Base-by-base conservation (phyloP, 768 basidiomycete genomes). In the Paxillus ammoniavirescens region DNA sequence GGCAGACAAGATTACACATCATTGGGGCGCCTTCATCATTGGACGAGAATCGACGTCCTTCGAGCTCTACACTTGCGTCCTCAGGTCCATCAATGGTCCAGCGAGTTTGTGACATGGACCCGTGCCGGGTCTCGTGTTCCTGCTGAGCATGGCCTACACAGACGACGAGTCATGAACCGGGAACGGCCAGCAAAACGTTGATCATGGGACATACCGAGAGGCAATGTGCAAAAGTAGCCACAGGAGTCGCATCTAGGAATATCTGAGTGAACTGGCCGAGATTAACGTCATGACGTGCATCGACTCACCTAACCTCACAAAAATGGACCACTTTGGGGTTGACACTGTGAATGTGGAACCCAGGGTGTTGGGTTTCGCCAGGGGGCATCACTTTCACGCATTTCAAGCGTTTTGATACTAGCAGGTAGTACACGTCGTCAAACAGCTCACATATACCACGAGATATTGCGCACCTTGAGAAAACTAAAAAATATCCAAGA, bases 121-220 rank as follows among this genome's bases (percentile, higher is more conserved):
- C 82, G 54, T 83, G 82, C 40, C 72, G 72, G 0, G 82, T 83
- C 50, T 81, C 78, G 50, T 83, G 82, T 45, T 80, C 77, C 47
- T 75, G 71, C 53, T 83, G 81, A 0, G 77, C 44, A 49, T 83
- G 81, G 3, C 75, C 81, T 82, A 43, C 12, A 42, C 21, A 21
- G 21, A 21, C 21, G 21, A 2, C 21, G 21, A 21, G n/a, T 10
- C 37, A 36, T 23, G 53, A 49, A 15, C n/a, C 21, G 3, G 21
- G 21, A 21, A 21, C 21, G 21, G 21, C 21, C 21, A 21, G 21
- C 3, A 21, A 21, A 21, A 21, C 3, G 0, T 7, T 15, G 3
- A 23, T 21, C 5, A 21, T 5, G 15, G n/a, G 5, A 49, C 65
- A 36, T 50, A 81, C 82, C 77, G 42, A 75, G 65, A 0, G 79